A percentile compares a stretch with the other conserved stretches of the same genome.
phyloP scores from a whole-genome alignment of 2,329 filamentous ascomycete genomes.

The Cordyceps farinosa region DNA sequence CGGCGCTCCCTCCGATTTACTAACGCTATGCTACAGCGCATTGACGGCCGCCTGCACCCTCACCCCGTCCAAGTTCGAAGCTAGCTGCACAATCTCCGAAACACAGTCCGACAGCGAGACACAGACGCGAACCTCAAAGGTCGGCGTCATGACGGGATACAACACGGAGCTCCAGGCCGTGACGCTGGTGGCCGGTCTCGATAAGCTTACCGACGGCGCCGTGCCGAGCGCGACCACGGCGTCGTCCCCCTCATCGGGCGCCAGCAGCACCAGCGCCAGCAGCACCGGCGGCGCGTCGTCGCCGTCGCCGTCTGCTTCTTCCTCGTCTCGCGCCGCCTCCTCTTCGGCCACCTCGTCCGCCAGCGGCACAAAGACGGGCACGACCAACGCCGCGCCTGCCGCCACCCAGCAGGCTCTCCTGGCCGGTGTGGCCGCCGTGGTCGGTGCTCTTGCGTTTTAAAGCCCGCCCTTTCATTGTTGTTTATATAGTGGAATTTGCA shows the following conservation, averaged over 20 bases:
- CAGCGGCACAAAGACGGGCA: conserved; percentile 20
- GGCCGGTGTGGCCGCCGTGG: conserved; percentile 33
- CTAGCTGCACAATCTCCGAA: conserved; percentile 24
- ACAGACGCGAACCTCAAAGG: conserved; percentile 7
- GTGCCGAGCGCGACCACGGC: conserved; percentile 18
- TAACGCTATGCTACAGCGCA: not conserved
- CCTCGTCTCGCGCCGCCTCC: conserved; percentile 16
- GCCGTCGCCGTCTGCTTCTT: conserved; percentile 17
- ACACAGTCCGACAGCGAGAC: conserved; percentile 1
- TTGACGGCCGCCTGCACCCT: conserved; percentile 25
- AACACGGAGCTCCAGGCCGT: conserved; percentile 27
- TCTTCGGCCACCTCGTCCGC: conserved; percentile 20
- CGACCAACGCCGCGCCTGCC: conserved; percentile 31
- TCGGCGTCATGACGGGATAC: conserved; percentile 23
- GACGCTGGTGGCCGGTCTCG: conserved; percentile 36
- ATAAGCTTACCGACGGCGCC: conserved; percentile 29
- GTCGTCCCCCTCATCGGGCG: conserved; percentile 1
- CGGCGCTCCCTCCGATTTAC: conserved; percentile 14
- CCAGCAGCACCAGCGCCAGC: conserved; percentile 2
- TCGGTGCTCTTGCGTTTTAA: conserved; percentile 36
- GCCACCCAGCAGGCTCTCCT: conserved; percentile 34
- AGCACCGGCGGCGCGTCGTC: conserved; percentile 12
- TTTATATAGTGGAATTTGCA: not conserved
- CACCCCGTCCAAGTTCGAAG: conserved; percentile 23
- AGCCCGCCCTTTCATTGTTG: not conserved